Evolutionary conservation across 352 stramenopile genomes (phyloP), one percentile per base, ranked within the genome.

Genomic region (Pythium periplocum): DNA sequence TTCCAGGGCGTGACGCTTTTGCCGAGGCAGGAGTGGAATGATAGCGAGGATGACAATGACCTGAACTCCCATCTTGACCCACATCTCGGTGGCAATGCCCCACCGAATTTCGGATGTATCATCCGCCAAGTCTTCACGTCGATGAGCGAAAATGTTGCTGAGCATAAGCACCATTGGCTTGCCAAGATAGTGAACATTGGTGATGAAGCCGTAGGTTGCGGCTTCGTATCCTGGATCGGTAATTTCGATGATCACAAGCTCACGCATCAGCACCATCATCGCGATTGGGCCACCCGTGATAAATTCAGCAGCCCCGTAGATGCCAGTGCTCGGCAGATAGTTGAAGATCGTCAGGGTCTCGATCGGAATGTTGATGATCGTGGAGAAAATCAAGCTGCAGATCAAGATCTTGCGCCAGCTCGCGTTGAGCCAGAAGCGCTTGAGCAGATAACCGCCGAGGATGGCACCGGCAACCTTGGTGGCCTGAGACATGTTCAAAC

Each of bases 1-100:
- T 26, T 56, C 39, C 35, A 38, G 47, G 6, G 47, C 42, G 30
- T 64, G 40, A 10, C 42, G 42, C 37, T 68, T 68, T 32, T 68
- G 61, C 3, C 45, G 61, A 4, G 61, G 61, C 1, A 68, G 51
- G 17, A 68, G 43, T 7, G 33, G 45, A 4, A 46, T 34, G n/a
- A 52, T 45, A 11, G 43, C 45, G 32, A 64, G 33, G 30, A 61
- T 49, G 35, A 62, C 8, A 7, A 45, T 33, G 7, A 63, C 47
- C 6, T 38, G 44, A 4, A 57, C 7, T 3, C 34, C 49, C 6
- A 48, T 48, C 37, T 53, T 51, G 33, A 64, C n/a, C 2, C 54
- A 33, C 7, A 45, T 46, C 33, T 57, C 39, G 9, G 39, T 44
- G 4, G 61, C 38, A 4, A 68, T 12, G n/a, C 57, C 30, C 40